Evolutionary conservation across 306 rosid genomes (phyloP).

Genomic region (Ziziphus jujuba): DNA sequence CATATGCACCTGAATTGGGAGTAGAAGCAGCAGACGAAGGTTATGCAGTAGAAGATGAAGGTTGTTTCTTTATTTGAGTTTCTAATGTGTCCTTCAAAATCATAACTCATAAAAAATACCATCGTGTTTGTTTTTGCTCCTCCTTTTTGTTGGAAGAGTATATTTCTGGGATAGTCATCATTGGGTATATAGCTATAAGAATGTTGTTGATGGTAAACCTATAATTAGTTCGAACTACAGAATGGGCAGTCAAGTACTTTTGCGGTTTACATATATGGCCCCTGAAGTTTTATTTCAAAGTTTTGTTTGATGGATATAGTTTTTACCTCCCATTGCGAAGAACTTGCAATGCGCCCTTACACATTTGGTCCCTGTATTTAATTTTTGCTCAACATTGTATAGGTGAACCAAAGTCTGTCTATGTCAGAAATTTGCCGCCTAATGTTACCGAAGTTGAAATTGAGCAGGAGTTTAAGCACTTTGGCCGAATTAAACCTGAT

Average conservation of each 20-base stretch:
- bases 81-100: not conserved
- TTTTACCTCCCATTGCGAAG: no score
- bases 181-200: no score
- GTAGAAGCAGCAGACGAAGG: constrained; percentile 65
- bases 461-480: constrained; percentile 70
- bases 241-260: no score
- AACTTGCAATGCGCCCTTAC: not conserved
- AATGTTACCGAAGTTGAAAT: constrained; percentile 75
- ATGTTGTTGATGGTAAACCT: no score
- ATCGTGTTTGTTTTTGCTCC: no score
- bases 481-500: constrained; percentile 77
- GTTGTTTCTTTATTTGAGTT: constrained; percentile 38
- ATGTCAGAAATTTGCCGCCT: constrained; percentile 86
- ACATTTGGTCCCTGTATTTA: constrained; percentile 25
- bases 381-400: constrained; percentile 28
- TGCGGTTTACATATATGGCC: no score
- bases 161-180: no score
- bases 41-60: constrained; percentile 73
- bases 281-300: no score
- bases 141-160: no score
- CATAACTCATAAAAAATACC: not conserved
- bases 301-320: no score
- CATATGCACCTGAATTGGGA: constrained; percentile 47
- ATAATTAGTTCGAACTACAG: no score
- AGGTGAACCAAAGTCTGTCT: constrained; percentile 92